Evolutionary conservation across 306 rosid genomes (phyloP).

Genomic region (Lablab purpureus): DNA sequence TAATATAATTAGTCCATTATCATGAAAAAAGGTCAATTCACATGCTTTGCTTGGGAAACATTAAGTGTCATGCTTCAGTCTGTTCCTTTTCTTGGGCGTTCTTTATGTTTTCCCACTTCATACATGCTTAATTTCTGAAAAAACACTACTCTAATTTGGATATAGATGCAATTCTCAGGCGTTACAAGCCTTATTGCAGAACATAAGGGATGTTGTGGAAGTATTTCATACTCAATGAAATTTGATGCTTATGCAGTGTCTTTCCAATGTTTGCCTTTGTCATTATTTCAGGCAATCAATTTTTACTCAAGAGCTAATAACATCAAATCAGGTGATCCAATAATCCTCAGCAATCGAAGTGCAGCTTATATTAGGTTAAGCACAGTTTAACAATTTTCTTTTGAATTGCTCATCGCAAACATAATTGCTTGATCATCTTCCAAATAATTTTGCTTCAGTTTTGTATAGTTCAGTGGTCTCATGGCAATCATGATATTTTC

Average conservation of each 20-base stretch:
- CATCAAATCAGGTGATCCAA: conserved; percentile 80
- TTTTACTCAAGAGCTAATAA: conserved; percentile 84
- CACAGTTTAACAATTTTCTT: conserved; percentile 30
- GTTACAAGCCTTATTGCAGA: not conserved
- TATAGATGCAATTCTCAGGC: conserved; percentile 14
- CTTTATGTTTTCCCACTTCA: conserved; percentile 20
- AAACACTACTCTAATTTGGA: conserved; percentile 18
- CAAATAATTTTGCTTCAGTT: conserved; percentile 42
- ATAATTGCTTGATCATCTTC: not conserved
- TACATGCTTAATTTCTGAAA: conserved; percentile 26
- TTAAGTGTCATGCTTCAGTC: conserved; percentile 26
- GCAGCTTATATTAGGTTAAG: conserved; percentile 85
- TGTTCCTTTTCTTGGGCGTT: conserved; percentile 21
- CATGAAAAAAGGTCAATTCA: conserved; percentile 19
- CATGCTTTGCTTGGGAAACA: conserved; percentile 37
- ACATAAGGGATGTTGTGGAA: conserved; percentile 35
- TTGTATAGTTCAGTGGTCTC: conserved; percentile 36
- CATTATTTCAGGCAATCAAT: conserved; percentile 73
- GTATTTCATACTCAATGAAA: conserved; percentile 32
- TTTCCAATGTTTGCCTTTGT: conserved; percentile 40
- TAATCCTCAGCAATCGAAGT: conserved; percentile 83
- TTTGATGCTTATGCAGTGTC: conserved; percentile 30
- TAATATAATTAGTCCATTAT: conserved; percentile 17
- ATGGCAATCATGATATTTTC: conserved; percentile 37
- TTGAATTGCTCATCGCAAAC: conserved; percentile 21